Base-by-base conservation (phyloP, 2,329 filamentous ascomycete species). In the Dothistroma pini region DNA sequence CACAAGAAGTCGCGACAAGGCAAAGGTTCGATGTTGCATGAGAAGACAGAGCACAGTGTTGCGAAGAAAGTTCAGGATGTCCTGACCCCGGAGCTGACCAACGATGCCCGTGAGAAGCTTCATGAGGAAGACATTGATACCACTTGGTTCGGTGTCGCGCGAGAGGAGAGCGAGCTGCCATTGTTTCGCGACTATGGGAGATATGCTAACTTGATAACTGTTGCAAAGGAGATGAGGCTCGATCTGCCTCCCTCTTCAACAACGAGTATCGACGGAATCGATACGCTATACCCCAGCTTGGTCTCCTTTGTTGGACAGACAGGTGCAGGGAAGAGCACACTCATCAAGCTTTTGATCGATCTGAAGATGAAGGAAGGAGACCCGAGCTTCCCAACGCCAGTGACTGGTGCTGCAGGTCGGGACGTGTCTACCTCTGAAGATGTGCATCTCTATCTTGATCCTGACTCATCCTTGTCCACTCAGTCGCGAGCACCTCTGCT, bases 371-470 rank as follows among this genome's bases (percentile, higher is more conserved):
- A 58, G 22, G n/a, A 52, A 35, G 52, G 49, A 21, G 31, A 41
- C 31, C 50, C 11, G 5, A 32, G 32, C 19, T 67, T 63, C 47
- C 56, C 63, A 2, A 57, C 66, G 4, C 65, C 66, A 3, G 54
- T 66, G 1, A 63, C 66, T 11, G 63, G 63, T 11, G 54, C 63
- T 10, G 54, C 44, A 12, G 59, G 49, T 11, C 49, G 72, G 9
- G 63, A 67, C 16, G 63, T 78, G 2, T 76, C 80, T 1, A 82
- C 79, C 1, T 80, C 78, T 2, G 79, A 73, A 5, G 79, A 81
- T 63, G 79, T 82, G 8, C 80, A 83, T 66, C 70, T 83, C 5
- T 83, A 83, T 59, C 68, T 72, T 0, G 81, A 83, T 61, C 80
- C 80, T 1, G 66, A 69, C 1, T 77, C 76, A 3, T 68, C 71